Conservation (phyloP, 768 basidiomycete species). For the Pleurotus tuoliensis region DNA sequence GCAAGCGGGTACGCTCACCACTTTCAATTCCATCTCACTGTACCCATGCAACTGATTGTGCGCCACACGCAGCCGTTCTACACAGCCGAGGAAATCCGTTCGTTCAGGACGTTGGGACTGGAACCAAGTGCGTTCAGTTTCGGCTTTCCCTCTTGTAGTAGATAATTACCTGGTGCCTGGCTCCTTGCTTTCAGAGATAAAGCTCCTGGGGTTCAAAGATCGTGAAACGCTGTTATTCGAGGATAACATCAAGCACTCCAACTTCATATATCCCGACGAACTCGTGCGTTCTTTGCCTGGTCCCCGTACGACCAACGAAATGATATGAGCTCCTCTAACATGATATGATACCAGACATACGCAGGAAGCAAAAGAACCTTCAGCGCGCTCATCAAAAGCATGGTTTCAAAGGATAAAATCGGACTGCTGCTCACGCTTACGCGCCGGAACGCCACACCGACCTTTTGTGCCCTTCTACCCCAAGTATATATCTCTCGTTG, state of each 20-base stretch:
- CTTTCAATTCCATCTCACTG: background rate
- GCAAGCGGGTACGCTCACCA: slow-evolving; percentile 45
- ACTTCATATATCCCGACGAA: slow-evolving; percentile 92
- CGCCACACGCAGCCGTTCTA: slow-evolving; percentile 62
- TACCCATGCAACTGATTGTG: background rate
- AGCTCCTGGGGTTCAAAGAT: slow-evolving; percentile 90
- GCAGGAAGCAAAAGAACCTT: slow-evolving; percentile 93
- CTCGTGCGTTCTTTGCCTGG: slow-evolving; percentile 41
- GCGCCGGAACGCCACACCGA: slow-evolving; percentile 68
- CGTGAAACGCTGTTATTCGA: slow-evolving; percentile 67
- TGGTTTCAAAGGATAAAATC: slow-evolving; percentile 77
- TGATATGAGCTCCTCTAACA: background rate
- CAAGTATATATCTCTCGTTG: slow-evolving; percentile 46
- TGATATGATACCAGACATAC: slow-evolving; percentile 47
- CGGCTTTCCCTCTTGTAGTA: background rate
- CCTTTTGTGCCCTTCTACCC: slow-evolving; percentile 82
- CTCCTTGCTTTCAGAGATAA: slow-evolving; percentile 53
- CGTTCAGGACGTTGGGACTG: slow-evolving; percentile 78
- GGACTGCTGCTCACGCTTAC: slow-evolving; percentile 71
- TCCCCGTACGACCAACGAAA: too few species aligned
- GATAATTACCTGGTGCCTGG: background rate
- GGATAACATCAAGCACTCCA: slow-evolving; percentile 89
- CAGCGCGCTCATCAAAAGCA: slow-evolving; percentile 77
- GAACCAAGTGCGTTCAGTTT: slow-evolving; percentile 54
- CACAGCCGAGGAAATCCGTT: slow-evolving; percentile 75